phyloP scores from a whole-genome alignment of 305 asterid genomes.

The Fraxinus sp. region DNA sequence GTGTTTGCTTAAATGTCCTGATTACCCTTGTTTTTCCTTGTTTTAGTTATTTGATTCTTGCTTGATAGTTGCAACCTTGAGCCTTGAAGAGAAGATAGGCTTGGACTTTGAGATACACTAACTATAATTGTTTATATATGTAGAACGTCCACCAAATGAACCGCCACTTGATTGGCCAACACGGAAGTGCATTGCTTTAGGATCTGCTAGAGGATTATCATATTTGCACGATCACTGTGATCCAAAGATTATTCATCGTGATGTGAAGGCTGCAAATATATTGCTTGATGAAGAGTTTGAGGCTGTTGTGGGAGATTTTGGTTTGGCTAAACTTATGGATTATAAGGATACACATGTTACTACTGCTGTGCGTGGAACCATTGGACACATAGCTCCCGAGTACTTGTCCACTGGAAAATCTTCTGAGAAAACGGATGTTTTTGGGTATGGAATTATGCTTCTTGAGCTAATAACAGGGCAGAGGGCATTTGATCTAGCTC shows the following conservation, averaged over 20 bases:
- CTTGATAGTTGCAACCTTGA: not conserved
- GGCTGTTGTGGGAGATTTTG: constrained; percentile 70
- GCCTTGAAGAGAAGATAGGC: not conserved
- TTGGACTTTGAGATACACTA: not conserved
- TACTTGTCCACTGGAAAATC: constrained; percentile 67
- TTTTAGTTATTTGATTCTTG: not conserved
- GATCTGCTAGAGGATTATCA: constrained; percentile 57
- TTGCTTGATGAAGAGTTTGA: constrained; percentile 60
- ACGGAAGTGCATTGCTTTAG: constrained; percentile 55
- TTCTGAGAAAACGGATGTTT: constrained; percentile 66
- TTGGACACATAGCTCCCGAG: constrained; percentile 70
- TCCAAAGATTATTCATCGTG: constrained; percentile 62
- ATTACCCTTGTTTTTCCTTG: not conserved
- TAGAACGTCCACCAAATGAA: constrained; percentile 59
- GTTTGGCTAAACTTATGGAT: constrained; percentile 66
- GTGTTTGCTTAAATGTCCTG: not conserved
- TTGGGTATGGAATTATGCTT: constrained; percentile 69
- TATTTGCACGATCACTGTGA: constrained; percentile 66
- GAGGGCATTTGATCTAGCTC: constrained; percentile 68
- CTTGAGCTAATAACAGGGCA: constrained; percentile 67
- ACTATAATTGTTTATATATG: constrained; percentile 19
- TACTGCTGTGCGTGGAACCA: constrained; percentile 65
- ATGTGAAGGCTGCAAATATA: constrained; percentile 66
- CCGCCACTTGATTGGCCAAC: constrained; percentile 58
- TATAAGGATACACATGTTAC: constrained; percentile 68